These are phyloP conservation scores for Kernera saxatilis DNA, from an alignment of 345 rosid genomes.

Conservation along the genomic window DNA sequence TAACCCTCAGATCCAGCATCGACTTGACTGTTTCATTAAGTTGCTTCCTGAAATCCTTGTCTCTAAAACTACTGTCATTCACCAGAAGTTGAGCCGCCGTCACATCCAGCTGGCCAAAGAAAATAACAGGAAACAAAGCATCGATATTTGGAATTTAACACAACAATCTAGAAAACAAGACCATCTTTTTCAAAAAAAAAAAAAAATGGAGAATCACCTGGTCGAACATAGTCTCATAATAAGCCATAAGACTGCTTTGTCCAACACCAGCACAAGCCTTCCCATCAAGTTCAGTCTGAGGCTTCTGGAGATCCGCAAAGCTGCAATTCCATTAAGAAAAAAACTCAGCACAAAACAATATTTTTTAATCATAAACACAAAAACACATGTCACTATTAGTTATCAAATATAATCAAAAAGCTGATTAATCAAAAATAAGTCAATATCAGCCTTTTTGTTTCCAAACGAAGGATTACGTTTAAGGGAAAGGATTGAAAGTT, in stretches of 20 bases:
- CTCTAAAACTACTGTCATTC: conserved; percentile 83
- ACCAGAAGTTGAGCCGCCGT: conserved; percentile 95
- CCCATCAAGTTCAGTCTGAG: conserved; percentile 85
- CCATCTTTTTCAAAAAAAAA: neutral
- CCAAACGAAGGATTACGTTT: neutral
- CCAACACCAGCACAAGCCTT: conserved; percentile 99
- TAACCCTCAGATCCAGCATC: conserved; percentile 58
- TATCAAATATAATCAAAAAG: neutral
- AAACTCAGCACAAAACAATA: neutral
- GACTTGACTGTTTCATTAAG: conserved; percentile 75
- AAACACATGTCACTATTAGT: neutral
- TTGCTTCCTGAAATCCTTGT: conserved; percentile 74
- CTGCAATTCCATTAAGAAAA: conserved; percentile 34
- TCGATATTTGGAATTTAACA: neutral
- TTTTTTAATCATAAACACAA: neutral
- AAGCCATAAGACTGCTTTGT: conserved; percentile 93
- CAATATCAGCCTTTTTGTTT: neutral
- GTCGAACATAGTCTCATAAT: conserved; percentile 80
- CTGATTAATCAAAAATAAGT: neutral
- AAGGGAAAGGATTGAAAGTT: neutral
- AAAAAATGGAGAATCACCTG: conserved; percentile 41
- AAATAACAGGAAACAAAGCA: neutral
- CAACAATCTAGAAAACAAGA: neutral
- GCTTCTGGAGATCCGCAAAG: conserved; percentile 96
- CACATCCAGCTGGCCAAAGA: conserved; percentile 71